Evolutionary conservation across 176 grass and related monocot genomes (phyloP).

Genomic region (Bothriochloa decipiens): DNA sequence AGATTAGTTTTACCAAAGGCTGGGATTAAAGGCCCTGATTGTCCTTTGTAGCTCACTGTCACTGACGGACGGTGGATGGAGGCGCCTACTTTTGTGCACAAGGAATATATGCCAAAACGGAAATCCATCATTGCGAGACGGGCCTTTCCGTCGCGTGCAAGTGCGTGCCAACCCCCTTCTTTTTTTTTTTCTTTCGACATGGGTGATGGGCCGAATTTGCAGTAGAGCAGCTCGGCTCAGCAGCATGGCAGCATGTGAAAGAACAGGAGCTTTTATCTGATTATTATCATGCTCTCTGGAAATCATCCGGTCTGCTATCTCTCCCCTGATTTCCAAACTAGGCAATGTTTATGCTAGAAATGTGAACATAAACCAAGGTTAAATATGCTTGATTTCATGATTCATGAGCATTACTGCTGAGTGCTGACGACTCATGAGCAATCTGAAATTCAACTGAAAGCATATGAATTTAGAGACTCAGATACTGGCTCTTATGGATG

Average conservation of each 20-base stretch:
- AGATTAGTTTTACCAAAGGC: conserved; percentile 43
- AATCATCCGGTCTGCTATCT: not conserved
- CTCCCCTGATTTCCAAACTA: not conserved
- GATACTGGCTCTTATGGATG: not conserved
- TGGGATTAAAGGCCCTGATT: conserved; percentile 59
- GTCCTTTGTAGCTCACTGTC: conserved; percentile 39
- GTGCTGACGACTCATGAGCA: not conserved
- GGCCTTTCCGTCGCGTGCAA: conserved; percentile 51
- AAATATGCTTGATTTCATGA: not conserved
- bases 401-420: not conserved
- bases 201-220: conserved; percentile 40
- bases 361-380: too few species aligned
- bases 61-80: not conserved
- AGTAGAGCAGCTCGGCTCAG: not conserved
- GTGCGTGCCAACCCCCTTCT: conserved; percentile 26
- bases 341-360: not conserved
- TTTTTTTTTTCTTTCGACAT: conserved; percentile 20
- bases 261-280: conserved; percentile 34
- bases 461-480: not conserved
- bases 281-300: not conserved
- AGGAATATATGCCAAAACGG: conserved; percentile 62
- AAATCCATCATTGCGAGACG: conserved; percentile 52
- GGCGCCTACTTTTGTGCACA: conserved; percentile 34
- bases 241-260: conserved; percentile 22
- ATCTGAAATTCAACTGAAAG: not conserved